A percentile compares a stretch with the other conserved stretches of the same genome.
These are phyloP conservation scores for Lichtheimia ornata DNA, from an alignment of 371 early-diverging fungal genomes.

Conservation along the genomic window DNA sequence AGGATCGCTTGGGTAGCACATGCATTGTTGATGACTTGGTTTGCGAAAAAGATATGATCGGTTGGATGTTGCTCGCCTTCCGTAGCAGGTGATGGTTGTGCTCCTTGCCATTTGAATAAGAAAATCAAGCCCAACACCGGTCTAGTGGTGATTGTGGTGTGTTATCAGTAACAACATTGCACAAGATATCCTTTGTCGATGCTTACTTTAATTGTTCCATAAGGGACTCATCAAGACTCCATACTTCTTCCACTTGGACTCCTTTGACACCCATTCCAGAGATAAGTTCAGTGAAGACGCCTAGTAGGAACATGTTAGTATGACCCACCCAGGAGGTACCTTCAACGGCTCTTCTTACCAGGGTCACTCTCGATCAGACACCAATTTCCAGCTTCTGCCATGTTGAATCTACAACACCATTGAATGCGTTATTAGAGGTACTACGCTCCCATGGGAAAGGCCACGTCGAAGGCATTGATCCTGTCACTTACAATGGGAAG, in stretches of 20 bases:
- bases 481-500: no score
- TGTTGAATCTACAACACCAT: slow-evolving; percentile 4
- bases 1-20: slow-evolving; percentile 96
- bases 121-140: slow-evolving; percentile 86
- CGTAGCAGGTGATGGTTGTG: slow-evolving; percentile 28
- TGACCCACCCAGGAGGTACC: neutral
- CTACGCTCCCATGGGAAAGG: no score
- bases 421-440: no score
- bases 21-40: slow-evolving; percentile 80
- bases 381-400: slow-evolving; percentile 78
- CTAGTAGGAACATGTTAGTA: slow-evolving; percentile 28
- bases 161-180: neutral
- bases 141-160: slow-evolving; percentile 35
- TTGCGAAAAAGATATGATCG: slow-evolving; percentile 74
- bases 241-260: slow-evolving; percentile 83
- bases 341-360: slow-evolving; percentile 38
- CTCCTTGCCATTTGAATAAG: slow-evolving; percentile 84
- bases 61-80: slow-evolving; percentile 31
- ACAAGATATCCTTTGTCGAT: neutral
- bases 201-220: slow-evolving; percentile 65
- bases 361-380: slow-evolving; percentile 91
- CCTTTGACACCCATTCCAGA: slow-evolving; percentile 81
- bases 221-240: slow-evolving; percentile 67
- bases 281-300: slow-evolving; percentile 91
- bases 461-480: no score